Percentiles rank a stretch among this genome's conserved stretches.
These are phyloP conservation scores for Botrytis elliptica DNA, from an alignment of 2,329 filamentous ascomycete genomes.

Conservation along the genomic window DNA sequence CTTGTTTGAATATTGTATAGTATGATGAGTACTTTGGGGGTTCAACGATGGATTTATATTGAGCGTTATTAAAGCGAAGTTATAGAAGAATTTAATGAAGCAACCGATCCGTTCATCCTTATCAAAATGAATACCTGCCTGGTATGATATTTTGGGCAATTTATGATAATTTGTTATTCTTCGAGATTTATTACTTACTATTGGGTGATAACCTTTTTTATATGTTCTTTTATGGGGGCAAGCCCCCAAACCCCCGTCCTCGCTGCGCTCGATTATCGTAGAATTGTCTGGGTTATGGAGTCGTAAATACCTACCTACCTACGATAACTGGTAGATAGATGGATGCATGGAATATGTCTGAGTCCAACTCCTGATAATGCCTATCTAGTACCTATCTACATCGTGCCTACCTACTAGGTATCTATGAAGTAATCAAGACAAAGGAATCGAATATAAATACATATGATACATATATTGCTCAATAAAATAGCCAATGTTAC, in stretches of 20 bases:
- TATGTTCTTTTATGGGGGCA: background rate
- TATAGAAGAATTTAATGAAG: background rate
- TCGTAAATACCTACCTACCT: background rate
- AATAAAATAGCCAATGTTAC: background rate
- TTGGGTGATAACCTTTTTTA: background rate
- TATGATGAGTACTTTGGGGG: background rate
- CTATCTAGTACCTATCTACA: background rate
- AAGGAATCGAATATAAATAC: background rate
- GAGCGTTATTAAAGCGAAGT: background rate
- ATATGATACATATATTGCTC: background rate
- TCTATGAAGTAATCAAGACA: background rate
- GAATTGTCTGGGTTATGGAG: background rate
- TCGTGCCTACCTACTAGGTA: background rate
- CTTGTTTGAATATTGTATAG: constrained; percentile 5
- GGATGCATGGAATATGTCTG: background rate
- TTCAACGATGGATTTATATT: background rate
- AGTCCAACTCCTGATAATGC: background rate
- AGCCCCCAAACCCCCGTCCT: background rate
- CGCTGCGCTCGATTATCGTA: background rate
- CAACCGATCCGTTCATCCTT: background rate
- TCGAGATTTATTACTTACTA: background rate
- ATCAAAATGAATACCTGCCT: background rate
- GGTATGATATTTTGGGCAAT: background rate
- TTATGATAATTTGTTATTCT: background rate
- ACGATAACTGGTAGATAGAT: background rate